Base-by-base conservation (phyloP, 2,329 filamentous ascomycete species). In the Pestalotiopsis sp. region DNA sequence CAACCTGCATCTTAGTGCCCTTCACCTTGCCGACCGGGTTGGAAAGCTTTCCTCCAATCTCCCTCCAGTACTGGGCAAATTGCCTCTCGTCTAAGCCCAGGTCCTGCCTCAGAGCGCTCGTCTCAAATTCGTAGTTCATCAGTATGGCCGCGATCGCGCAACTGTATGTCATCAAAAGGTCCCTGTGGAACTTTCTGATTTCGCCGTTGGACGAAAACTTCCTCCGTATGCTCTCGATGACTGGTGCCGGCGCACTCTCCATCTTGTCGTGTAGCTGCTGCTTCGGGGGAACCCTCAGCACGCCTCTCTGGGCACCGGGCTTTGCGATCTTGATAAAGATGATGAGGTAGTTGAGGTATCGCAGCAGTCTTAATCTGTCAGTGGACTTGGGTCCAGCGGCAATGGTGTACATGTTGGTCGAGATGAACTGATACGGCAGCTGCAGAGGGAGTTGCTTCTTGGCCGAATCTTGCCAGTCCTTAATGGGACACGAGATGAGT, bases 111-210 rank as follows among this genome's bases (percentile, higher is more conserved):
- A 97, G 80, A 72, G 91, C 86, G 71, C 86, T 87, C 6, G 90
- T 90, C 75, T 95, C 90, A 67, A 93, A 89, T 76, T 91, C 89
- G 76, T 90, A 94, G 76, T 91, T 90, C 75, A 94, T 92, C 20
- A 94, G 83, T 70, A 93, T 88, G 77, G 92, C 87, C 36, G 91
- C 89, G 70, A 94, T 85, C 1, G 88, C 91, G 74, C 90, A 92
- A 75, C 92, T 89, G 79, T 94, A 91, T 17, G 92, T 93, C 75
- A 90, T 89, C 39, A 95, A 81, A 70, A 93, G 85, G 76, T 95
- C 92, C 39, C 86, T 81, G 77, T 94, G 89, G 82, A 90, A 92
- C 76, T 92, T 93, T 67, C 89, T 87, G 81, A 95, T 88, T 69
- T 88, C 84, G 25, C 86, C 87, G 41, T 80, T 83, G 57, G 90